phyloP scores from a whole-genome alignment of 768 basidiomycete species.

The Auriscalpium microsporum region DNA sequence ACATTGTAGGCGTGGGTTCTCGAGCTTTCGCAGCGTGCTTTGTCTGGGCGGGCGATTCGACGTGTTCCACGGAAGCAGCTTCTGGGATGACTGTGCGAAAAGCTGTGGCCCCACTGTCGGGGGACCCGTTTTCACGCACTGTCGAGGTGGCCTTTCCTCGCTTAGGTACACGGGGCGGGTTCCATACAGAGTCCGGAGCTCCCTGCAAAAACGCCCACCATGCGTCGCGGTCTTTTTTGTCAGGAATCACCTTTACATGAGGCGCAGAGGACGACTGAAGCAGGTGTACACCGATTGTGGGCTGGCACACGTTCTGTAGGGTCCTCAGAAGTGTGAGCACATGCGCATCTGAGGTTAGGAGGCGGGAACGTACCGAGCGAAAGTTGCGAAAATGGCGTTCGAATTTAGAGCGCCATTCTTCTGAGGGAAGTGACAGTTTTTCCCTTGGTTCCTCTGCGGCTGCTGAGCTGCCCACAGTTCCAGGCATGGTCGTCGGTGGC shows the following conservation, averaged over 20 bases:
- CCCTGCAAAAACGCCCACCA: slow-evolving; percentile 81
- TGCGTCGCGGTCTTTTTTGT: slow-evolving; percentile 59
- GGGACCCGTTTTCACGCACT: background rate
- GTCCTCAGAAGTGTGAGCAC: slow-evolving; percentile 5
- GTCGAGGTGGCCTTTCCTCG: slow-evolving; percentile 18
- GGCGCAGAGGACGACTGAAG: slow-evolving; percentile 17
- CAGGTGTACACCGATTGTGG: slow-evolving; percentile 41
- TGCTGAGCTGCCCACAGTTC: slow-evolving; percentile 5
- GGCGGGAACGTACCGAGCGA: slow-evolving; percentile 41
- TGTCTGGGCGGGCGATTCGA: background rate
- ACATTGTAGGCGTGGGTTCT: background rate
- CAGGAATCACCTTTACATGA: slow-evolving; percentile 43
- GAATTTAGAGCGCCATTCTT: slow-evolving; percentile 57
- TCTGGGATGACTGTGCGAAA: no score
- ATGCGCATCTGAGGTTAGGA: background rate
- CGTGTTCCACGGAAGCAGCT: no score
- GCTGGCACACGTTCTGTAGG: slow-evolving; percentile 56
- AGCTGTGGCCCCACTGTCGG: background rate
- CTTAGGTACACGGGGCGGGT: slow-evolving; percentile 35
- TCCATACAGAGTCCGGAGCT: slow-evolving; percentile 61
- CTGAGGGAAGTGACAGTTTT: slow-evolving; percentile 44
- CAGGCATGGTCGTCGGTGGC: slow-evolving; percentile 16
- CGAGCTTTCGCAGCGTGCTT: background rate
- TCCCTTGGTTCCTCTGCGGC: slow-evolving; percentile 13
- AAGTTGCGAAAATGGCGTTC: slow-evolving; percentile 56